Evolutionary conservation across 2,329 filamentous ascomycete genomes (phyloP), one percentile per base, ranked within the genome.

Genomic region (Ceratocystis alfenasii): DNA sequence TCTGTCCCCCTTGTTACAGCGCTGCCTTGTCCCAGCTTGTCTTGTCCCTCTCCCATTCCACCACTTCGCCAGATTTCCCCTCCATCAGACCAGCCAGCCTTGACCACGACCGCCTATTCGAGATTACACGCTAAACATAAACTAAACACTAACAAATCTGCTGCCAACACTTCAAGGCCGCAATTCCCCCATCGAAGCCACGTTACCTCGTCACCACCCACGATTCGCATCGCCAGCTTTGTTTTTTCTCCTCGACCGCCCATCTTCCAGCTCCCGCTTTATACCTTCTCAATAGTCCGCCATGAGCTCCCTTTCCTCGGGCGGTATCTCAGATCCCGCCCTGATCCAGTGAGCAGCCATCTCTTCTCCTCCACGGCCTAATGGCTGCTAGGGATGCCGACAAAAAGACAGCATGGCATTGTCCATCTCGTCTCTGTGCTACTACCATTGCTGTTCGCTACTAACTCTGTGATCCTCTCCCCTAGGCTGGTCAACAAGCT

Each of bases 401-500:
- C 45, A 41, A 41, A 41, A 41, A 41, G 50, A 3, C 8, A 25
- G 5, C 30, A 59, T 60, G 4, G 22, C 63, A 5, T 36, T 60
- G 28, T 28, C 22, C 36, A 45, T 60, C 36, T 28, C 25, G 25
- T 25, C 20, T 28, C 3, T 41, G 46, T 25, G 36, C 36, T 41
- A 41, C 8, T 12, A 3, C 10, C 36, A 41, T 41, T 41, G 36
- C 8, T 41, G 36, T 41, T 8, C 12, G 53, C 63, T 66, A 45
- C 63, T 71, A 67, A 71, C 69, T 67, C 45, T 62, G 8, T 68
- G 1, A 28, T 28, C 15, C 30, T 60, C 48, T 36, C 65, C 3
- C 69, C 65, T 72, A 87, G 84, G 74, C 88, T 97, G 72, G 94
- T 99, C 75, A 99, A 99, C 82, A 97, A 95, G 81, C 87, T 99